Evolutionary conservation across 2,329 filamentous ascomycete genomes (phyloP), one percentile per base, ranked within the genome.

Genomic region (Lithohypha guttulata): DNA sequence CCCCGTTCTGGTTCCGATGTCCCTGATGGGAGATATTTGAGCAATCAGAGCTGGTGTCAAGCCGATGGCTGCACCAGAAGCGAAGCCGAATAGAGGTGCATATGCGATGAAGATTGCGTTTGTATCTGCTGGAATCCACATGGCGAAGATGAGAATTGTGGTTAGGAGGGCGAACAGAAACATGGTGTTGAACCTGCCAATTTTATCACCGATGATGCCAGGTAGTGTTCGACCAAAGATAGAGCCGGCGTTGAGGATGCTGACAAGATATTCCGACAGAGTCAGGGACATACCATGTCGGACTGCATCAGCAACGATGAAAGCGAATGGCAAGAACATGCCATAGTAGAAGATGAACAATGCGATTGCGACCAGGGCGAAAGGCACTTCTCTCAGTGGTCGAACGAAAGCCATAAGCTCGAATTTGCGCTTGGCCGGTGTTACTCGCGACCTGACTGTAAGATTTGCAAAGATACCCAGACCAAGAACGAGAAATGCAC

Each of bases 1-100:
- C 1, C 83, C 83, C 2, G 70, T 76, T 4, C 81, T 67, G 2
- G 78, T 70, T 10, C 82, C 83, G 22, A 86, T 77, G 55, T 83
- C 69, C 14, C 73, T 65, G 25, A 84, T 70, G 31, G 82, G 77
- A 1, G 73, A 77, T 45, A 85, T 80, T 51, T 85, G 79, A 1
- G 78, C 64, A 19, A 52, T 44, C 10, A 81, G 62, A 0, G 78
- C 70, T 0, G 81, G 77, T 0, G 66, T 65, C 13, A 84, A 61
- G 0, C 73, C 73, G 23, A 81, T 71, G 50, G 77, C 81, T 2
- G 73, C 73, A 9, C 81, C 81, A 0, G 74, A 78, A 10, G 69
- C 69, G 54, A 84, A 82, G 13, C 80, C 81, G 48, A 81, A 85
- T 5, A 83, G 58, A n/a, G 70, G 64, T 9, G 71, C 68, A 55